Conservation (phyloP, 1,284 basidiomycete genomes). For the Heterobasidion parviporum region DNA sequence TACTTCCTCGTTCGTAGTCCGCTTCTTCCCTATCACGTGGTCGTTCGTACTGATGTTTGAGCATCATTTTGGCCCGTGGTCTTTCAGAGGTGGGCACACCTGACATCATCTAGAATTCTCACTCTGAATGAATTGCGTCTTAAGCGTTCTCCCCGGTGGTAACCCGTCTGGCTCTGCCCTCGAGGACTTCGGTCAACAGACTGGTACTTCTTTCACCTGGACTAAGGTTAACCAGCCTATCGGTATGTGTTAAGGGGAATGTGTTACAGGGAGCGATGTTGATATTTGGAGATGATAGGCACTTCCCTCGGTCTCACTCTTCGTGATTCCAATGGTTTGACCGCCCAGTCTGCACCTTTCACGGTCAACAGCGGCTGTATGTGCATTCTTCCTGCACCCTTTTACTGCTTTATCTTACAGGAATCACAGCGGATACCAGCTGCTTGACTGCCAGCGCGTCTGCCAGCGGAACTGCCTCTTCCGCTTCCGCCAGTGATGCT, state of each 20-base stretch:
- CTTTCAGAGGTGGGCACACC: conserved; percentile 6
- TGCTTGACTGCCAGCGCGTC: conserved; percentile 21
- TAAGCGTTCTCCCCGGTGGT: conserved; percentile 4
- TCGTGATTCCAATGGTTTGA: conserved; percentile 40
- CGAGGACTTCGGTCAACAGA: background rate
- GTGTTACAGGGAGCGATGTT: background rate
- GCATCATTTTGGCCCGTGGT: background rate
- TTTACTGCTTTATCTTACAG: conserved; percentile 1
- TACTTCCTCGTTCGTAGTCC: conserved; percentile 10
- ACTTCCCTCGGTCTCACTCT: conserved; percentile 41
- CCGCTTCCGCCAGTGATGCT: conserved; percentile 2
- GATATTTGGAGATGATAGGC: conserved; percentile 20
- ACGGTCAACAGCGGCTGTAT: conserved; percentile 38
- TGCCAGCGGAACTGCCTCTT: conserved; percentile 6
- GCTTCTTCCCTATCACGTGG: background rate
- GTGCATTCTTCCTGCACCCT: conserved; percentile 5
- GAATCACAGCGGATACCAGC: conserved; percentile 19
- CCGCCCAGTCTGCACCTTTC: conserved; percentile 42
- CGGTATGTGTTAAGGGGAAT: background rate
- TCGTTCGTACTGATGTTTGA: background rate
- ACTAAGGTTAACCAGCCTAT: background rate
- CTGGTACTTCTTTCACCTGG: conserved; percentile 1
- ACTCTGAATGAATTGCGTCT: background rate
- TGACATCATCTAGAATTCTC: background rate
- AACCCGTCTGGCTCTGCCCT: background rate